These are phyloP conservation scores for Hortaea werneckii DNA, from an alignment of 2,329 filamentous ascomycete species.

Conservation along the genomic window DNA sequence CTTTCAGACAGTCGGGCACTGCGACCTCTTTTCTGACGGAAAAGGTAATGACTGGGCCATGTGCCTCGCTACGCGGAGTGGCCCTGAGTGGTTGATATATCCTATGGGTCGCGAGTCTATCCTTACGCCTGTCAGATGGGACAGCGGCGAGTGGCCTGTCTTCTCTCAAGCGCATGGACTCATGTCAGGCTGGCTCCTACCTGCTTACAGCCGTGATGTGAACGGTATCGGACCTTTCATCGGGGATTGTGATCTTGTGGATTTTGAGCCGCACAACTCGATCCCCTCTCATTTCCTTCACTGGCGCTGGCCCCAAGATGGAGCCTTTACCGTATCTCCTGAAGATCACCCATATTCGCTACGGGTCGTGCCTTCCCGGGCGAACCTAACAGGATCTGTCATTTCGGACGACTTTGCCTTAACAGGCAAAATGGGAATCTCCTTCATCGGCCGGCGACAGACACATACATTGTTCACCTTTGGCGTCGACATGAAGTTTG, in stretches of 20 bases:
- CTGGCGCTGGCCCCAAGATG: slow-evolving; percentile 43
- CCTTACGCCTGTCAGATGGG: too few species aligned
- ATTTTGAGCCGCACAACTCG: slow-evolving; percentile 35
- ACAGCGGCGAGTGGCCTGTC: too few species aligned
- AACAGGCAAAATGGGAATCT: slow-evolving; percentile 37
- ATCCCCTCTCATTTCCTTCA: slow-evolving; percentile 48
- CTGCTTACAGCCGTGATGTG: slow-evolving; percentile 24
- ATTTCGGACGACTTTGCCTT: slow-evolving; percentile 39
- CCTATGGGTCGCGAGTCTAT: too few species aligned
- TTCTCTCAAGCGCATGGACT: too few species aligned
- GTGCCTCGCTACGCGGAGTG: too few species aligned
- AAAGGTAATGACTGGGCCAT: too few species aligned
- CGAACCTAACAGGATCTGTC: slow-evolving; percentile 49
- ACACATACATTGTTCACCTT: slow-evolving; percentile 46
- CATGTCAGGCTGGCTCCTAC: too few species aligned
- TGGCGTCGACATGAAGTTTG: slow-evolving; percentile 38
- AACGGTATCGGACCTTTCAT: slow-evolving; percentile 35
- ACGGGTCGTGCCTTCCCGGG: slow-evolving; percentile 37
- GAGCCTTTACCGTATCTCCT: slow-evolving; percentile 36
- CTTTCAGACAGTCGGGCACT: too few species aligned
- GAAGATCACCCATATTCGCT: slow-evolving; percentile 35
- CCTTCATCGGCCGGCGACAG: slow-evolving; percentile 46
- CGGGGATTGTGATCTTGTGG: slow-evolving; percentile 34
- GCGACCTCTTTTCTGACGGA: too few species aligned
- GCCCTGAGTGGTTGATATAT: too few species aligned